Evolutionary conservation across 2,329 filamentous ascomycete species (phyloP).

Genomic region (Paraphoma chrysanthemicola): DNA sequence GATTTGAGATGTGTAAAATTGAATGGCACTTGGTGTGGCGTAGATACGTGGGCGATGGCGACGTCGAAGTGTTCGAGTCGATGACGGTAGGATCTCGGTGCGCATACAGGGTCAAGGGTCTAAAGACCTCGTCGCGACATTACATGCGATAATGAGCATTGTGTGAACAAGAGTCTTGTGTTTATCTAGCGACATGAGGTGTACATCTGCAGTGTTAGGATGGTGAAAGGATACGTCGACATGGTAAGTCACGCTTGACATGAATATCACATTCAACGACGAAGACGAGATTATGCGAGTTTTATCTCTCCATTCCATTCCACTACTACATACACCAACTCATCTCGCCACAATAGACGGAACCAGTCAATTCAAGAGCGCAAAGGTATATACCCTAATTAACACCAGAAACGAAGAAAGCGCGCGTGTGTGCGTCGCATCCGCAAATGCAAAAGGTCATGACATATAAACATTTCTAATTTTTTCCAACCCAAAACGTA

Average conservation of each 20-base stretch:
- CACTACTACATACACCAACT: conserved; percentile 3
- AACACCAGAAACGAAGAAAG: conserved; percentile 17
- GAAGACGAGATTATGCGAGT: not conserved
- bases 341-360: not conserved
- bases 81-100: no score
- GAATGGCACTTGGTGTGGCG: no score
- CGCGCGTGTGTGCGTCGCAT: conserved; percentile 1
- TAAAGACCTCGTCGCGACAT: no score
- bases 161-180: no score
- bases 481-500: not conserved
- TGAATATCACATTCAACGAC: no score
- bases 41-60: no score
- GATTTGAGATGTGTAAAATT: no score
- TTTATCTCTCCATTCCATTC: not conserved
- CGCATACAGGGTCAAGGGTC: no score
- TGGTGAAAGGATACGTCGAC: not conserved
- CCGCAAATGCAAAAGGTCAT: conserved; percentile 16
- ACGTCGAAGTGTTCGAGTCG: no score
- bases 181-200: no score
- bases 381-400: conserved; percentile 22
- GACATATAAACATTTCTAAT: conserved; percentile 26
- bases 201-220: no score
- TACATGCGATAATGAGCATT: no score
- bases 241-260: not conserved
- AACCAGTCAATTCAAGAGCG: conserved; percentile 6